Base-by-base conservation (phyloP, 2,329 filamentous ascomycete genomes). In the Aspergillus quadricinctus region DNA sequence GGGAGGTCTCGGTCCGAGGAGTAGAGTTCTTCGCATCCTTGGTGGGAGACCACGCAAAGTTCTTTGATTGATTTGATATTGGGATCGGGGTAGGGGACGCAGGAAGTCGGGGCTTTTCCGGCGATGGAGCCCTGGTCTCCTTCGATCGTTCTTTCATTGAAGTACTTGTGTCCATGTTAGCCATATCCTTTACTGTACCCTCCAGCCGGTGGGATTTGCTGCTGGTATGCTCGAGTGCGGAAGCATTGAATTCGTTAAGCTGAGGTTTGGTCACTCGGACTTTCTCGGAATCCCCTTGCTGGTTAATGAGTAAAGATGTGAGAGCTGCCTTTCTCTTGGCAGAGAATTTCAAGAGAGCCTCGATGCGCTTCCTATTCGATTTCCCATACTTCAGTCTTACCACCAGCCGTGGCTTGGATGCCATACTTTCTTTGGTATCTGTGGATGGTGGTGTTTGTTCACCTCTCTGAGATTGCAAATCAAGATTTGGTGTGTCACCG, bases 361-460 rank as follows among this genome's bases (percentile, higher is more conserved):
- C 75, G 31, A 83, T 74, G n/a, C 76, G 75, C 53, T 76, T 76
- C 45, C 72, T 70, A 63, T 80, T 78, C 43, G 75, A 67, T 63
- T 78, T 81, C 17, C 79, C 78, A 63, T 82, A 83, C 57, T 76
- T 81, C 43, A 83, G 66, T 59, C 74, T 80, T 27, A 82, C 76
- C 48, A 82, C 69, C 37, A 80, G 70, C 54, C 66, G 71, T 40
- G 57, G 54, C 58, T 65, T 72, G 19, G 54, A 29, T 11, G 54
- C 51, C 19, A n/a, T 29, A 48, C 37, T 41, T 28, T 57, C 49
- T 59, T 57, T 61, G 37, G 56, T 14, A 35, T 50, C 35, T 11
- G 53, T 51, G 10, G 52, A 29, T n/a, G 52, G 52, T 45, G 48
- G 21, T 8, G 48, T 25, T n/a, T 41, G 54, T 27, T 59, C 49